phyloP scores from a whole-genome alignment of 441 rosid species.

The Corymbia citriodora region DNA sequence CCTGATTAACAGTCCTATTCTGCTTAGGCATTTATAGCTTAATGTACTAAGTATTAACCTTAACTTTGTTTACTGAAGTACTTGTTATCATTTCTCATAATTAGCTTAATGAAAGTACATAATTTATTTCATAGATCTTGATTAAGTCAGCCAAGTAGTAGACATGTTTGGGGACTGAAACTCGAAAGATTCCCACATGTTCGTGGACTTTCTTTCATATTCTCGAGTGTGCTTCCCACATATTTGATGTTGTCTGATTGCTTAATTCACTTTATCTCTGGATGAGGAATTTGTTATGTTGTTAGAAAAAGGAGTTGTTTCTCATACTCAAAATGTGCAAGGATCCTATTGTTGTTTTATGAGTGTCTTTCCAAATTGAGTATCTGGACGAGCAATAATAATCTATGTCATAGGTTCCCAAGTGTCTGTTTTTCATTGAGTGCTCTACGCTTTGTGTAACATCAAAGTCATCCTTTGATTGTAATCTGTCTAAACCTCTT shows the following conservation, averaged over 20 bases:
- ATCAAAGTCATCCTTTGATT: background rate
- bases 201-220: too few relatives aligned
- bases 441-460: background rate
- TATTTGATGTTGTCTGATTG: background rate
- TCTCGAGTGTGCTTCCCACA: background rate
- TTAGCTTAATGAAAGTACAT: background rate
- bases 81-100: background rate
- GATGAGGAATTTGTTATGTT: background rate
- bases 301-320: background rate
- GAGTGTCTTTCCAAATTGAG: background rate
- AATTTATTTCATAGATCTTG: too few relatives aligned
- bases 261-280: background rate
- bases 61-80: background rate
- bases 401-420: background rate
- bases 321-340: rapidly evolving
- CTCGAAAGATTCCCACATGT: background rate
- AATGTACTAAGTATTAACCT: background rate
- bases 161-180: background rate
- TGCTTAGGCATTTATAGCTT: background rate
- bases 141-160: background rate
- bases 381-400: background rate
- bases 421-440: background rate
- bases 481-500: background rate
- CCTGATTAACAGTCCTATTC: background rate
- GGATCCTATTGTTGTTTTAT: background rate